Conservation (phyloP, 73 alveolate genomes). For the Tetrahymena borealis region DNA sequence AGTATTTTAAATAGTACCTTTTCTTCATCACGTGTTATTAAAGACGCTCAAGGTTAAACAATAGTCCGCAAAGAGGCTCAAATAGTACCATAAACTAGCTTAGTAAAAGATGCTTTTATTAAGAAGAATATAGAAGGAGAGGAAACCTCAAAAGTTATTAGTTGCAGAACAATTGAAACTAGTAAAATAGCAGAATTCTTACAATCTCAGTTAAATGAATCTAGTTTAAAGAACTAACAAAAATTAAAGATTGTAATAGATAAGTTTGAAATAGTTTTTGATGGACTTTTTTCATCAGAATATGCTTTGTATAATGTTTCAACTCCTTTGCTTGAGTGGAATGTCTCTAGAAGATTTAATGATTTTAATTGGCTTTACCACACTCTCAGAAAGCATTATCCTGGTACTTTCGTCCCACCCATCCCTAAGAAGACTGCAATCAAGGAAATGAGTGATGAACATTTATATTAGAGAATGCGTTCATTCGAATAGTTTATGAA, state of each 20-base stretch:
- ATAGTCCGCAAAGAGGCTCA: not conserved
- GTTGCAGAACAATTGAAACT: not conserved
- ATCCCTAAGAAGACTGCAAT: not conserved
- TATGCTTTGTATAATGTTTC: not conserved
- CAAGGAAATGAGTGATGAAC: not conserved
- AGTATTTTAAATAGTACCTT: not conserved
- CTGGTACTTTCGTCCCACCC: not conserved
- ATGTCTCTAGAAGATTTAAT: not conserved
- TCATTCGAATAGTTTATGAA: not conserved
- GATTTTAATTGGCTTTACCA: not conserved
- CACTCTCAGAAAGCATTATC: not conserved
- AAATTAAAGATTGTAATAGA: not conserved
- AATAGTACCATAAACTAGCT: not conserved
- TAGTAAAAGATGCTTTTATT: not conserved
- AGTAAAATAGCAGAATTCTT: not conserved
- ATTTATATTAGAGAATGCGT: not conserved
- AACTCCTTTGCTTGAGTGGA: not conserved
- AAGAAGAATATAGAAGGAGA: not conserved
- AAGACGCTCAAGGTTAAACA: not conserved
- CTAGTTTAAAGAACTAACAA: too few relatives aligned
- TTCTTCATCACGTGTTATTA: not conserved
- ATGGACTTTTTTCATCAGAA: not conserved
- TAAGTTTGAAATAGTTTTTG: not conserved
- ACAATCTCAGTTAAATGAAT: too few relatives aligned
- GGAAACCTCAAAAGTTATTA: not conserved